Evolutionary conservation across 768 basidiomycete genomes (phyloP), one percentile per base, ranked within the genome.

Genomic region (Russula olivacea): DNA sequence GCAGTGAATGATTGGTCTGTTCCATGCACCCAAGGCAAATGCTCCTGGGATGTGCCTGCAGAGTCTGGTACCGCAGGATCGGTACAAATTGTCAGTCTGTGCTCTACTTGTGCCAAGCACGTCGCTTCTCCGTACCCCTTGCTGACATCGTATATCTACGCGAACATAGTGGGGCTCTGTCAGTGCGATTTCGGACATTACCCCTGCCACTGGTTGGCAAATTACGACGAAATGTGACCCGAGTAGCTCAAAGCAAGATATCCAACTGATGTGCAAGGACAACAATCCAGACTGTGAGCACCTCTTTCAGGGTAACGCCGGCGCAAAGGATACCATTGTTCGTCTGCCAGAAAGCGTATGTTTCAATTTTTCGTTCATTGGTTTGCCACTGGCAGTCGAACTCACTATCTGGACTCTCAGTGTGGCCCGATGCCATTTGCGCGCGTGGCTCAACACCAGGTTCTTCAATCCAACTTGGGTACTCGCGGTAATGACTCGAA

Each of bases 261-360:
- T 65, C n/a, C 55, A 51, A 19, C 19, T 65, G 25, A 49, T 51
- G 6, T 65, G 64, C 32, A 9, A 10, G 23, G 36, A 50, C 4
- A 21, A 9, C 30, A 38, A 56, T 36, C 49, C 52, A 8, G 36
- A 48, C n/a, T 69, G 68, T 41, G 55, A 60, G 4, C 67, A 69
- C 58, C 34, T 69, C 34, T 63, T 68, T 45, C 58, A 68, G 30
- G 63, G n/a, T 10, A 19, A 53, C n/a, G n/a, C n/a, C 2, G 61
- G 61, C 11, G 60, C 17, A 6, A n/a, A 21, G 32, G 55, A 65
- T 48, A 69, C 64, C 11, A 66, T 69, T 25, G 64, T 69, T n/a
- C 68, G 63, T 38, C 32, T 69, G 19, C 68, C 68, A 1, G 64
- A 68, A 3, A 32, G 10, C 28, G 55, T 56, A 56, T 32, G 55